Base-by-base conservation (phyloP, 1,284 basidiomycete genomes). In the Trichosporon ovoides region DNA sequence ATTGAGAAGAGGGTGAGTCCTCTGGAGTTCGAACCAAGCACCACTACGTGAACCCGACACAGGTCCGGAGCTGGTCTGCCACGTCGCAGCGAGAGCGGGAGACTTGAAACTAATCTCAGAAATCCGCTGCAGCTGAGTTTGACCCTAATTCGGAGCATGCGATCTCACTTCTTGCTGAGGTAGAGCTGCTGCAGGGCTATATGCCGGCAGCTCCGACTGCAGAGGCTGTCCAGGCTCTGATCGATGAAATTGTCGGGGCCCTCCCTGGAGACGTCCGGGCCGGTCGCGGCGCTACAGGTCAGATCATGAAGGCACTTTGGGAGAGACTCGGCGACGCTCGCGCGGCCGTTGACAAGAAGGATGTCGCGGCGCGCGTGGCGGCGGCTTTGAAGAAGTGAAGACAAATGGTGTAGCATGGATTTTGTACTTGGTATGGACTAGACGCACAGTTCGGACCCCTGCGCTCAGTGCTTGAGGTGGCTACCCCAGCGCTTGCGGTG, bases 291-390 rank as follows among this genome's bases (percentile, higher is more conserved):
- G 69, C 63, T 2, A 66, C 70, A 7, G 74, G 74, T 1, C 53
- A 43, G 19, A 71, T 73, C 14, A 68, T 76, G 66, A 69, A 69
- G 59, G 57, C 58, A 24, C 55, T 76, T n/a, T 70, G 71, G 72
- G 72, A 74, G 59, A 66, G 68, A 20, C 55, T 76, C 53, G 74
- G 74, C 3, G 71, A 75, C 10, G 60, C 60, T 7, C 67, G 68
- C 53, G 68, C 58, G 3, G 59, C 52, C 7, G 66, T 74, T 50
- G 74, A 76, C 60, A 72, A 70, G 66, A 76, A 76, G 62, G 70
- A 74, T 38, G 66, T 74, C 6, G 73, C 72, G 0, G 67, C 66
- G 55, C 61, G 69, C 56, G 73, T 76, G 4, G 53, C 58, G 24
- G 70, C 74, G 48, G 68, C 67, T 12, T 58, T 76, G 56, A 70